These are phyloP conservation scores for Lanzia echinophila DNA, from an alignment of 2,329 filamentous ascomycete genomes.

Conservation along the genomic window DNA sequence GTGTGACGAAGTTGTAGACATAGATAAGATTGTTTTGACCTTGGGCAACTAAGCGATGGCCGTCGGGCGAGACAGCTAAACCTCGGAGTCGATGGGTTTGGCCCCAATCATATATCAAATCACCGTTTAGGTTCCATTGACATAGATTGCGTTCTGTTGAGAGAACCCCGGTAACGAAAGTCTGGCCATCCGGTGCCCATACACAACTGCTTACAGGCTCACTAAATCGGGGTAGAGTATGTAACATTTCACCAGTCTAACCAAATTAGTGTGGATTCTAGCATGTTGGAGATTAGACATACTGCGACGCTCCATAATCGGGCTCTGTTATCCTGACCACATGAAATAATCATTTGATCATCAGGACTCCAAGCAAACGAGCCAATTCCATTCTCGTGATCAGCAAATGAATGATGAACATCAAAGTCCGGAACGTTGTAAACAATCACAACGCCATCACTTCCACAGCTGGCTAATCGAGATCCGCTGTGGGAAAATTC, in stretches of 20 bases:
- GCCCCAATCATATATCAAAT: constrained; percentile 58
- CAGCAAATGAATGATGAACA: constrained; percentile 52
- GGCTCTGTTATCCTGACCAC: constrained; percentile 66
- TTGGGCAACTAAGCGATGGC: constrained; percentile 71
- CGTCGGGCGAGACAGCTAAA: constrained; percentile 74
- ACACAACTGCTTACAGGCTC: constrained; percentile 83
- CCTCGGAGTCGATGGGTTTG: constrained; percentile 74
- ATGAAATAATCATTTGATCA: constrained; percentile 78
- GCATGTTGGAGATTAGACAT: constrained; percentile 28
- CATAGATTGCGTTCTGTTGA: constrained; percentile 61
- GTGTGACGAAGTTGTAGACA: constrained; percentile 73
- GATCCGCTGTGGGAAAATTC: constrained; percentile 84
- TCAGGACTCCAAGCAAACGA: constrained; percentile 91
- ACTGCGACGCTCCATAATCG: constrained; percentile 69
- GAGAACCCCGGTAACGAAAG: constrained; percentile 74
- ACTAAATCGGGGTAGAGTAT: constrained; percentile 62
- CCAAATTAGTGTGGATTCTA: constrained; percentile 16
- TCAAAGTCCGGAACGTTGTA: constrained; percentile 72
- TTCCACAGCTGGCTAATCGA: constrained; percentile 75
- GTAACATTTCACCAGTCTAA: constrained; percentile 57
- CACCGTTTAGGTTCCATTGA: constrained; percentile 62
- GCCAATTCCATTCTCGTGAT: constrained; percentile 65
- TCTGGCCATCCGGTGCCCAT: constrained; percentile 75
- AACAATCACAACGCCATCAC: constrained; percentile 67
- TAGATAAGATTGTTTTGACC: constrained; percentile 65